Conservation (phyloP, 2,329 filamentous ascomycete genomes). For the Thelonectria discophora region DNA sequence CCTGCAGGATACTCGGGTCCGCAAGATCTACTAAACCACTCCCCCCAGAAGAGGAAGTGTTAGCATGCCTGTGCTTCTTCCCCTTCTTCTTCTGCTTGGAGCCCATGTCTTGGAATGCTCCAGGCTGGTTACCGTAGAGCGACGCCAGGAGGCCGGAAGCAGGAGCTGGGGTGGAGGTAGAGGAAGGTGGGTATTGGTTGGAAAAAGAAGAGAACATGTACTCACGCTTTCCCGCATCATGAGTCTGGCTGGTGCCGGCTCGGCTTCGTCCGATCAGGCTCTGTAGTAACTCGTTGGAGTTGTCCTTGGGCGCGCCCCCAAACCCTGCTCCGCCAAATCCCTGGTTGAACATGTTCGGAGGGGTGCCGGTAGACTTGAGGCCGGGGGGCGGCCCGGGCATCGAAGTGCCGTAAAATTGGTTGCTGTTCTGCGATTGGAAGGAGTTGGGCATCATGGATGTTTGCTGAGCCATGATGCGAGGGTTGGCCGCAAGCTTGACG, state of each 20-base stretch:
- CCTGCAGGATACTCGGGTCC: constrained; percentile 99
- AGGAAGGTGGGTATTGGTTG: constrained; percentile 84
- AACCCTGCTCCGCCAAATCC: constrained; percentile 82
- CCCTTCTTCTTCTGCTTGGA: constrained; percentile 99
- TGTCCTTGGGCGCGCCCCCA: constrained; percentile 74
- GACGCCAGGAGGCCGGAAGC: constrained; percentile 89
- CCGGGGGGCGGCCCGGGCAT: constrained; percentile 95
- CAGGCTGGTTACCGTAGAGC: constrained; percentile 88
- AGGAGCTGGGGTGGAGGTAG: constrained; percentile 85
- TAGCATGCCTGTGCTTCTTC: constrained; percentile 99
- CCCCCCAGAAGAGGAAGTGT: constrained; percentile 99
- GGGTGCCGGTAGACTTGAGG: constrained; percentile 92
- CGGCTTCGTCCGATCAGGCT: constrained; percentile 79
- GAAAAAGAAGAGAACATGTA: constrained; percentile 93
- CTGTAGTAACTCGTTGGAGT: constrained; percentile 72
- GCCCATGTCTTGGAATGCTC: constrained; percentile 88
- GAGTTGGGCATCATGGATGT: constrained; percentile 83
- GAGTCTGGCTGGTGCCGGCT: constrained; percentile 73
- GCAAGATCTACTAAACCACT: constrained; percentile 99
- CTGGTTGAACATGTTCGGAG: constrained; percentile 94
- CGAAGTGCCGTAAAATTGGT: constrained; percentile 82
- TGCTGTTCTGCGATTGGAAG: constrained; percentile 67
- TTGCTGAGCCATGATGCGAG: constrained; percentile 84
- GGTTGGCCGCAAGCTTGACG: constrained; percentile 81
- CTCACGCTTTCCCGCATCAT: constrained; percentile 97